Base-by-base conservation (phyloP, 768 basidiomycete species). In the Tubosaeta brunneosetosa region DNA sequence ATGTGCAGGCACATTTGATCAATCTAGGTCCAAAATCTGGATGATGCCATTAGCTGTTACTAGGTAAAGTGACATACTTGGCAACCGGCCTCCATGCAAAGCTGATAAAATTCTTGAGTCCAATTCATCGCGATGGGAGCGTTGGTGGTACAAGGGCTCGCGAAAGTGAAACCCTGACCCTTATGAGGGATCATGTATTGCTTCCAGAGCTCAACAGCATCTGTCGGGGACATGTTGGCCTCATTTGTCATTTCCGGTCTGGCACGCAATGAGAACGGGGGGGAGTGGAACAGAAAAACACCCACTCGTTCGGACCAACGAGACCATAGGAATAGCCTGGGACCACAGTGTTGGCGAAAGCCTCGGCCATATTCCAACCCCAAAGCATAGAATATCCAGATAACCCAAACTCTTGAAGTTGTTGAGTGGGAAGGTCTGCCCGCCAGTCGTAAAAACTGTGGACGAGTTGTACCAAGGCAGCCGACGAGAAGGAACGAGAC, bases 261-360 rank as follows among this genome's bases (percentile, higher is more conserved):
- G 16, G 17, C 25, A 11, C 31, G 26, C 5, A 17, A 14, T 68
- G 38, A 51, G 44, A 22, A 17, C 7, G 32, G 19, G 27, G 6
- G 13, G 55, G 48, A 55, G 47, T 26, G 11, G 19, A 47, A 29
- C 6, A 6, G 5, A 3, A 14, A 4, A 46, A 40, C 19, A 56
- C 83, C 11, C 53, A 91, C 92, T 93, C 93, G 62, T 95, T 97
- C 64, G 78, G 69, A 49, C 83, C 86, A 19, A 87, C 57, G 37
- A 75, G 80, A 49, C 62, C 61, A 22, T 69, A 59, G 49, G 82
- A 78, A 60, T 84, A 82, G 31, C 80, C 82, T n/a, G 61, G 38
- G 41, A 73, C 66, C 22, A 83, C 78, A 33, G 65, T 51, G 0
- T 60, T 59, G 52, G 71, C 56, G 66, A 87, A 86, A 1, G 3